These are phyloP conservation scores for Beauveria varroae DNA, from an alignment of 2,329 filamentous ascomycete species.

Conservation along the genomic window DNA sequence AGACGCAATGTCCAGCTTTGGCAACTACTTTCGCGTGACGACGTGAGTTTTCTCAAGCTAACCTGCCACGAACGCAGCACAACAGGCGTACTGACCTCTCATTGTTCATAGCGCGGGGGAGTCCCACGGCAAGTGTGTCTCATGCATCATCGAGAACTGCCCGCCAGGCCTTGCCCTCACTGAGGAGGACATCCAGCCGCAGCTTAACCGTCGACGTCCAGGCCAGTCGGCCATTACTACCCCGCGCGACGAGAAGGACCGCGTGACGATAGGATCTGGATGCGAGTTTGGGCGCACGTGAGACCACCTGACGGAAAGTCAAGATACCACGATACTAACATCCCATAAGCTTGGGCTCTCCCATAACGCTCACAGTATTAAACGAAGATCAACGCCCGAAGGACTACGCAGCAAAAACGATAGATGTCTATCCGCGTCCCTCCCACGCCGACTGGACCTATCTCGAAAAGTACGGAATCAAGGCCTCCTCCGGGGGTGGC, in stretches of 20 bases:
- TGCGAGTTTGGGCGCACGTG: slow-evolving; percentile 78
- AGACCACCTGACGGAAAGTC: background rate
- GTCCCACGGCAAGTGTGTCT: slow-evolving; percentile 86
- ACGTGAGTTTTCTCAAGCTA: slow-evolving; percentile 49
- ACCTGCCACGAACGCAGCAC: background rate
- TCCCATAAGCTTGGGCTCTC: slow-evolving; percentile 58
- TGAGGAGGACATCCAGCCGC: slow-evolving; percentile 84
- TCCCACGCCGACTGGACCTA: slow-evolving; percentile 97
- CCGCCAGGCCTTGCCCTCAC: slow-evolving; percentile 81
- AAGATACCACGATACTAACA: background rate
- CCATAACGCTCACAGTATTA: slow-evolving; percentile 77
- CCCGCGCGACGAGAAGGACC: slow-evolving; percentile 89
- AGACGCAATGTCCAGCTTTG: slow-evolving; percentile 70
- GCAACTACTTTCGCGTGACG: slow-evolving; percentile 69
- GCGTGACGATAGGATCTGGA: slow-evolving; percentile 85
- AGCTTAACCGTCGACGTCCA: slow-evolving; percentile 83
- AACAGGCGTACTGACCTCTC: slow-evolving; percentile 4
- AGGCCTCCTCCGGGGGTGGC: slow-evolving; percentile 83
- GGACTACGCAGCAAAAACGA: slow-evolving; percentile 62
- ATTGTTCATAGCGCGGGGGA: slow-evolving; percentile 36
- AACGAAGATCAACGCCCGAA: slow-evolving; percentile 91
- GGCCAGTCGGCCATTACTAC: slow-evolving; percentile 88
- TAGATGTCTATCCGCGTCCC: slow-evolving; percentile 63
- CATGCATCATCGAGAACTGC: slow-evolving; percentile 88
- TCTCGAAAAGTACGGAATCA: slow-evolving; percentile 92